Evolutionary conservation across 2,329 filamentous ascomycete genomes (phyloP).

Genomic region (Hymenoscyphus repandus): DNA sequence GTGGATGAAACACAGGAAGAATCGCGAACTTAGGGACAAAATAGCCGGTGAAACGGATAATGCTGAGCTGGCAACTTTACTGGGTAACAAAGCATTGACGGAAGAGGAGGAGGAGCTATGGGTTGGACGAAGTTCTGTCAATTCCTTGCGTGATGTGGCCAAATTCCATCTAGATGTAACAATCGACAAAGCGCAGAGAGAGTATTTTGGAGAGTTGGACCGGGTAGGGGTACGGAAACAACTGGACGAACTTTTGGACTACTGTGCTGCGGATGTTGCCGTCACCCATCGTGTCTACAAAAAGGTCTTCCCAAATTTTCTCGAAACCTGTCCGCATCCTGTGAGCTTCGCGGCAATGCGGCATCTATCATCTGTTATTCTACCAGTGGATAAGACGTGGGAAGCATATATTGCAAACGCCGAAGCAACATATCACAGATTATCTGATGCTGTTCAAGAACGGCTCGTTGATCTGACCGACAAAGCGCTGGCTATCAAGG

Average conservation of each 20-base stretch:
- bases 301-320: conserved; percentile 85
- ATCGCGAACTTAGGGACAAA: conserved; percentile 74
- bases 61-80: conserved; percentile 62
- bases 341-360: conserved; percentile 93
- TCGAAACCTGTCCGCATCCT: conserved; percentile 87
- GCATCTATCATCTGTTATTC: conserved; percentile 87
- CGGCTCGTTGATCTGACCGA: conserved; percentile 69
- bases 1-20: conserved; percentile 97
- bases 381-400: conserved; percentile 88
- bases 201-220: conserved; percentile 81
- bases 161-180: conserved; percentile 91
- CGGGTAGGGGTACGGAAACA: conserved; percentile 63
- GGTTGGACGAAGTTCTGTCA: conserved; percentile 91
- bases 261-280: conserved; percentile 90
- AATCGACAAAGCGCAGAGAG: conserved; percentile 82
- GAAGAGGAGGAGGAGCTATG: conserved; percentile 93
- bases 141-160: conserved; percentile 90
- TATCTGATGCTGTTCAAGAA: conserved; percentile 72
- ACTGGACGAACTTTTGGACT: conserved; percentile 80
- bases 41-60: conserved; percentile 67
- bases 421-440: conserved; percentile 74
- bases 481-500: conserved; percentile 70
- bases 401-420: conserved; percentile 76
- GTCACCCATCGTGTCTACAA: conserved; percentile 93
- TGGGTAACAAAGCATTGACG: conserved; percentile 60